phyloP scores from a whole-genome alignment of 306 rosid species.

The Ceratonia siliqua region DNA sequence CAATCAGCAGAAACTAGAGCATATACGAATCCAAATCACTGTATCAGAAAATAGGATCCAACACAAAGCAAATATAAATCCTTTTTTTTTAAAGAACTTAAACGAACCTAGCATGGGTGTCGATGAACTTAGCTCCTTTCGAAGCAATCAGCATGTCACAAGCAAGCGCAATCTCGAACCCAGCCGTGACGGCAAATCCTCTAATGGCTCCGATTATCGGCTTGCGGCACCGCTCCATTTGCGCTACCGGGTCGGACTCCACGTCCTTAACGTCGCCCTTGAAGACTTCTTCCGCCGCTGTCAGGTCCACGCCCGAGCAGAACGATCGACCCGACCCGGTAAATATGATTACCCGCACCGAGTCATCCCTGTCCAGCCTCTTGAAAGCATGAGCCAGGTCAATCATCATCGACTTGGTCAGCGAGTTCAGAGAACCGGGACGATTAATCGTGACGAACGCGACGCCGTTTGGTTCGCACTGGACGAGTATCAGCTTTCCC shows the following conservation, averaged over 20 bases:
- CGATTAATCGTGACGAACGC: constrained; percentile 81
- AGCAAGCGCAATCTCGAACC: constrained; percentile 87
- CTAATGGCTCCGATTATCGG: constrained; percentile 82
- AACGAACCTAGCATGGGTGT: constrained; percentile 80
- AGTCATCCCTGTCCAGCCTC: constrained; percentile 57
- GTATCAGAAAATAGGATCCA: background rate
- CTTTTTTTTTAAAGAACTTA: too few species aligned
- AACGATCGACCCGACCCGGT: constrained; percentile 88
- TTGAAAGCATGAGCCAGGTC: constrained; percentile 75
- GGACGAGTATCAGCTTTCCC: constrained; percentile 59
- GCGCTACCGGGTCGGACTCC: constrained; percentile 69
- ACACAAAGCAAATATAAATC: background rate
- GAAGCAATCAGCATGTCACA: constrained; percentile 81
- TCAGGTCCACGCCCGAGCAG: constrained; percentile 91
- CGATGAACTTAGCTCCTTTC: constrained; percentile 80
- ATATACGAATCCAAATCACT: background rate
- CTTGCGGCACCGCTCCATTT: constrained; percentile 80
- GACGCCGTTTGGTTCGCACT: constrained; percentile 56
- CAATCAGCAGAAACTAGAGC: background rate
- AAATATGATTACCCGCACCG: constrained; percentile 68
- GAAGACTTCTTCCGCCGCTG: constrained; percentile 83
- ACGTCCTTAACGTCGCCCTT: constrained; percentile 88
- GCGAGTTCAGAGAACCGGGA: constrained; percentile 74
- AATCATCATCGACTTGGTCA: constrained; percentile 69
- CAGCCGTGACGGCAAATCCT: constrained; percentile 95